Percentiles rank a stretch among this genome's conserved stretches.
phyloP scores from a whole-genome alignment of 306 rosid species.

The Vigna nakashimae region DNA sequence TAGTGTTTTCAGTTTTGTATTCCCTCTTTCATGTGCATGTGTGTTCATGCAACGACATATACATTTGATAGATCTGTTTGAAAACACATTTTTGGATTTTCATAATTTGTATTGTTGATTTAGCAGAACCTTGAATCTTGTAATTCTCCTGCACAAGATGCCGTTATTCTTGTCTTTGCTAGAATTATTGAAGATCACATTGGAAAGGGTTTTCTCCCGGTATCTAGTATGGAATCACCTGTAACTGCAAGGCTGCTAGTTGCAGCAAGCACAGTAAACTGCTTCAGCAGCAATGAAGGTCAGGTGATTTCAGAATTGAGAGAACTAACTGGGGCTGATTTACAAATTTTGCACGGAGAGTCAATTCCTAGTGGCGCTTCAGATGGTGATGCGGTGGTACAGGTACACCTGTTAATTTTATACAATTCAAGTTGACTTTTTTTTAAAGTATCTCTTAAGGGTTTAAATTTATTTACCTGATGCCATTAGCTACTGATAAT shows the following conservation, averaged over 20 bases:
- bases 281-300: slow-evolving; percentile 56
- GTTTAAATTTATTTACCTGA: slow-evolving; percentile 15
- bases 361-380: slow-evolving; percentile 44
- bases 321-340: slow-evolving; percentile 57
- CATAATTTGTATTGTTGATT: slow-evolving; percentile 38
- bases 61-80: slow-evolving; percentile 27
- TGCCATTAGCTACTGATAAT: slow-evolving; percentile 15
- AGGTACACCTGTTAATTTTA: slow-evolving; percentile 51
- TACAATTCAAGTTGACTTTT: slow-evolving; percentile 26
- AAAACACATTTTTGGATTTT: slow-evolving; percentile 5
- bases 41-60: background rate
- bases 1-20: slow-evolving; percentile 1
- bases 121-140: slow-evolving; percentile 57
- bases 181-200: slow-evolving; percentile 64
- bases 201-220: slow-evolving; percentile 52
- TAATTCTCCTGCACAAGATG: slow-evolving; percentile 73
- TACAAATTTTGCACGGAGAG: slow-evolving; percentile 54
- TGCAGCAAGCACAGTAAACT: slow-evolving; percentile 44
- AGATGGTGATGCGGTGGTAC: slow-evolving; percentile 53
- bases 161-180: slow-evolving; percentile 63
- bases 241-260: slow-evolving; percentile 63
- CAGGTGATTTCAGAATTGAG: slow-evolving; percentile 57
- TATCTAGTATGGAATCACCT: slow-evolving; percentile 45
- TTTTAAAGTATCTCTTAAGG: background rate
- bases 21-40: background rate